Evolutionary conservation across 75 land plant genomes (phyloP).

Genomic region (Sequoia sempervirens): DNA sequence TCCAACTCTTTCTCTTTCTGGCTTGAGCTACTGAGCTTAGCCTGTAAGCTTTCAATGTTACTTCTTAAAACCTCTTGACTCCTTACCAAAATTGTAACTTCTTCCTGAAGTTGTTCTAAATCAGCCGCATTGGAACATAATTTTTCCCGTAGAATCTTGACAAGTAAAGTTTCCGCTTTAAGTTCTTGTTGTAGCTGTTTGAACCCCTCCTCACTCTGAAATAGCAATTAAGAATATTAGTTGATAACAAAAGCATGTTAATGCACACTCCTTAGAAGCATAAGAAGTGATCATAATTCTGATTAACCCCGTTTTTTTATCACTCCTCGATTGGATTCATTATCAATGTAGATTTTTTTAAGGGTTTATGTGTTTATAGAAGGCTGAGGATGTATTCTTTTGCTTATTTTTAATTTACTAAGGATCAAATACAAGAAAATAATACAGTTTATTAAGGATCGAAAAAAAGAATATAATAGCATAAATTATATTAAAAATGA

Average conservation of each 20-base stretch:
- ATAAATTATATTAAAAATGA: too few species aligned
- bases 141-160: conserved; percentile 49
- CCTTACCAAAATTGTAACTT: conserved; percentile 42
- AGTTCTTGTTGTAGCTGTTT: conserved; percentile 23
- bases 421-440: too few species aligned
- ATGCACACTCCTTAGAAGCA: background rate
- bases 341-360: too few species aligned
- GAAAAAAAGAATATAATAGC: too few species aligned
- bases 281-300: too few species aligned
- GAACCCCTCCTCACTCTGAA: background rate
- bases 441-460: too few species aligned
- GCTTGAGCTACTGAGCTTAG: conserved; percentile 23
- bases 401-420: too few species aligned
- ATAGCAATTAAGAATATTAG: background rate
- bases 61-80: conserved; percentile 38
- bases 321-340: too few species aligned
- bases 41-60: conserved; percentile 39
- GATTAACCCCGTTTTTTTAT: too few species aligned
- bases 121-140: conserved; percentile 51
- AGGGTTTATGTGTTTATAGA: too few species aligned
- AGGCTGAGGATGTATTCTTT: too few species aligned
- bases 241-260: background rate
- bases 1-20: conserved; percentile 39
- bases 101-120: conserved; percentile 49
- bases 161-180: conserved; percentile 44